Evolutionary conservation across 176 grass and related monocot genomes (phyloP).

Genomic region (Carex littledalei): DNA sequence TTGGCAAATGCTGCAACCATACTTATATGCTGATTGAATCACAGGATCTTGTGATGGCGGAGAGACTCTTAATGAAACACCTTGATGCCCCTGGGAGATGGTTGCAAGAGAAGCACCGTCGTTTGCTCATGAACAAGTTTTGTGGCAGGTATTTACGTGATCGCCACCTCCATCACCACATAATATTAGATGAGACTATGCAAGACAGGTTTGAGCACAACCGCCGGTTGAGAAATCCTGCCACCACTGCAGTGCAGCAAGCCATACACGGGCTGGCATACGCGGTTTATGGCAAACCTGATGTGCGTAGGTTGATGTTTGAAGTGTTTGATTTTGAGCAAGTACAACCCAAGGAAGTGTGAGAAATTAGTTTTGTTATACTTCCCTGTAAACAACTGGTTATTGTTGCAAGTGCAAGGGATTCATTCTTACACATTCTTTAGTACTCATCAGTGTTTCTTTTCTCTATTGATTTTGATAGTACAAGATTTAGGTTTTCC

Average conservation of each 20-base stretch:
- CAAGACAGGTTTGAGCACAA: conserved; percentile 93
- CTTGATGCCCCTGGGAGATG: conserved; percentile 89
- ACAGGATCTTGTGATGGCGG: conserved; percentile 93
- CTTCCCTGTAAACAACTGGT: conserved; percentile 6
- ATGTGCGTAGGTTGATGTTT: conserved; percentile 91
- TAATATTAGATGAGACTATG: conserved; percentile 76
- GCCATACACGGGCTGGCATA: conserved; percentile 79
- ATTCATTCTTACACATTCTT: too few relatives aligned
- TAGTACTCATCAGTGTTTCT: not conserved
- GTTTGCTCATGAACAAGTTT: conserved; percentile 91
- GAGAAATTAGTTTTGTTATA: conserved; percentile 20
- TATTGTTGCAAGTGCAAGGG: not conserved
- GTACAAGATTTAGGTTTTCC: not conserved
- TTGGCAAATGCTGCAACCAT: not conserved
- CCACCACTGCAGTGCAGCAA: conserved; percentile 84
- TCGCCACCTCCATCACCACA: conserved; percentile 71
- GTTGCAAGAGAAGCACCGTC: conserved; percentile 83
- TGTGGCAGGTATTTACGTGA: conserved; percentile 86
- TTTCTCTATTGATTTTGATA: not conserved
- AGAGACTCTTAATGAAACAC: conserved; percentile 97
- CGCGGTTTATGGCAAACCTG: conserved; percentile 81
- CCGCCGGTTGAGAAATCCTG: conserved; percentile 74
- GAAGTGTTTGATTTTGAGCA: conserved; percentile 97
- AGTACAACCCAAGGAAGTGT: conserved; percentile 82
- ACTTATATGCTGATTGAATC: not conserved